Evolutionary conservation across 2,329 filamentous ascomycete species (phyloP).

Genomic region (Beauveria bassiana): DNA sequence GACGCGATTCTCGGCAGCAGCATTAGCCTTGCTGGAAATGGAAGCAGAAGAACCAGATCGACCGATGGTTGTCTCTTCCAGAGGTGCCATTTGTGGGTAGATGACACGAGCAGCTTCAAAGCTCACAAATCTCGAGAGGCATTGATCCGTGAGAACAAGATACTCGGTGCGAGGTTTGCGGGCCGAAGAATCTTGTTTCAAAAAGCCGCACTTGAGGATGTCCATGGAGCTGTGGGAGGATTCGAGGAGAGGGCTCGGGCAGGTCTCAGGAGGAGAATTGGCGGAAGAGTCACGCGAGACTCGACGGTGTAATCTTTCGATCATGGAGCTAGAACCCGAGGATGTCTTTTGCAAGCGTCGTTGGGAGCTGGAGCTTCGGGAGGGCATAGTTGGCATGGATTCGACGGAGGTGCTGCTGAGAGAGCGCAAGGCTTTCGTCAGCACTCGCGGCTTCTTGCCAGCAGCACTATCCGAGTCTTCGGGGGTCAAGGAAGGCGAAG

Average conservation of each 20-base stretch:
- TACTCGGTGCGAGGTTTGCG: conserved; percentile 43
- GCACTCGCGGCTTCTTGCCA: conserved; percentile 27
- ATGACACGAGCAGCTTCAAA: conserved; percentile 38
- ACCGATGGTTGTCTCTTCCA: conserved; percentile 16
- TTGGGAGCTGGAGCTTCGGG: conserved; percentile 24
- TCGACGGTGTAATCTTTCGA: conserved; percentile 33
- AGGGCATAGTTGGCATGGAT: conserved; percentile 25
- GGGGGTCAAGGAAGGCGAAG: not conserved
- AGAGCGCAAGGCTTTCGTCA: conserved; percentile 31
- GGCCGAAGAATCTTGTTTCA: conserved; percentile 42
- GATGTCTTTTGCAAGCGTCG: conserved; percentile 31
- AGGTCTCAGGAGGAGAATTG: conserved; percentile 22
- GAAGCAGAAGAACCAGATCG: conserved; percentile 19
- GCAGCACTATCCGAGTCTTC: conserved; percentile 15
- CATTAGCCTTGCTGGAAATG: conserved; percentile 21
- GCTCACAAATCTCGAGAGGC: conserved; percentile 43
- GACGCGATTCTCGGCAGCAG: conserved; percentile 30
- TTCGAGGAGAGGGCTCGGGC: conserved; percentile 22
- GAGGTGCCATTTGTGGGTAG: conserved; percentile 37
- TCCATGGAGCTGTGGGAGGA: conserved; percentile 29
- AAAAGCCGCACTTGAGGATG: conserved; percentile 35
- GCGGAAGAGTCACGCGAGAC: conserved; percentile 30
- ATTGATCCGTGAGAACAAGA: conserved; percentile 43
- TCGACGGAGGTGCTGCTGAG: conserved; percentile 34
- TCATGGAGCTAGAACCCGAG: conserved; percentile 32